These are phyloP conservation scores for Phytophthora sojae DNA, from an alignment of 352 stramenopile species.

Conservation along the genomic window DNA sequence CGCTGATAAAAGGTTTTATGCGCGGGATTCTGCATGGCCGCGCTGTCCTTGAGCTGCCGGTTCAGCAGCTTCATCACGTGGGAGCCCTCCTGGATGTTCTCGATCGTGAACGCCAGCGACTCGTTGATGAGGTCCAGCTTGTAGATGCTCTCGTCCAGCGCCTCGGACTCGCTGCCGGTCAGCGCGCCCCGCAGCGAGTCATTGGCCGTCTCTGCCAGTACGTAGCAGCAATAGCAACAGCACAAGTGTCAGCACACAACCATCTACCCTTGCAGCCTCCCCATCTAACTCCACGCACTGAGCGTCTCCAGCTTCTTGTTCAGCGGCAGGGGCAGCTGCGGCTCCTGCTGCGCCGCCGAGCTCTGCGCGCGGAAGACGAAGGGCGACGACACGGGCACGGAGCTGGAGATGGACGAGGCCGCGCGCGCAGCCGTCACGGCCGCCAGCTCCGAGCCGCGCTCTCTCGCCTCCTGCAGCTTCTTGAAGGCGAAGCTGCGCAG, in stretches of 20 bases:
- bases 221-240: not conserved
- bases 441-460: constrained; percentile 67
- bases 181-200: constrained; percentile 46
- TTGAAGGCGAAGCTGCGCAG: constrained; percentile 79
- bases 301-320: constrained; percentile 35
- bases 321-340: constrained; percentile 13
- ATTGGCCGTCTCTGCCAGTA: constrained; percentile 51
- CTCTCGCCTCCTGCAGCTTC: constrained; percentile 76
- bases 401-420: constrained; percentile 62
- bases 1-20: constrained; percentile 47
- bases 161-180: constrained; percentile 39
- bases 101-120: constrained; percentile 82
- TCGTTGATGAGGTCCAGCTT: constrained; percentile 86
- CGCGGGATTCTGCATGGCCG: constrained; percentile 42
- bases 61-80: constrained; percentile 80
- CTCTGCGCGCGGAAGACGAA: constrained; percentile 52
- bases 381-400: constrained; percentile 48
- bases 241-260: too few species aligned
- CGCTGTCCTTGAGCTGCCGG: constrained; percentile 69
- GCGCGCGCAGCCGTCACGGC: constrained; percentile 54
- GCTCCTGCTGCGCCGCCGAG: constrained; percentile 18
- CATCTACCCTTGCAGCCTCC: not conserved
- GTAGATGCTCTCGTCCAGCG: constrained; percentile 59
- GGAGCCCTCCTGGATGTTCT: constrained; percentile 80
- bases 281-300: constrained; percentile 16